A percentile compares a stretch with the other conserved stretches of the same genome.
Evolutionary conservation across 2,329 filamentous ascomycete genomes (phyloP).

Genomic region (Alternaria triticina): DNA sequence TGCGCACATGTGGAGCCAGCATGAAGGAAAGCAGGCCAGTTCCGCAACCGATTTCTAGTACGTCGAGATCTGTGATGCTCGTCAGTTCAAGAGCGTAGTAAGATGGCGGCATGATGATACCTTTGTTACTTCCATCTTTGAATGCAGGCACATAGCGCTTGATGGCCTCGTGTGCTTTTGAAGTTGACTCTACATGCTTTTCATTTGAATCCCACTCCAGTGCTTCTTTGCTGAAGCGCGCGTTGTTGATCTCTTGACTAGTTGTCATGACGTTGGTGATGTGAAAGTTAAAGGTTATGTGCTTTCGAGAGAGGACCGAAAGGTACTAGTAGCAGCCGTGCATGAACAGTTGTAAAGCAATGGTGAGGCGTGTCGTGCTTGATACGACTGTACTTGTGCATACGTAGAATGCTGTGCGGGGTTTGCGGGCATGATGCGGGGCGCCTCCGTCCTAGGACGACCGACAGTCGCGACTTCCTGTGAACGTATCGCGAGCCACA

Average conservation of each 20-base stretch:
- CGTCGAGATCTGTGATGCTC: constrained; percentile 44
- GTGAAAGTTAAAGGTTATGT: background rate
- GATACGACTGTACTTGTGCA: background rate
- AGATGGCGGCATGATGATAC: constrained; percentile 8
- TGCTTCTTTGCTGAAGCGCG: constrained; percentile 63
- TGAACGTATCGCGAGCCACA: background rate
- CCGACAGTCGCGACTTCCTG: background rate
- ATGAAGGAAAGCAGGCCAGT: constrained; percentile 61
- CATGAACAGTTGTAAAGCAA: background rate
- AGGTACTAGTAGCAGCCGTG: background rate
- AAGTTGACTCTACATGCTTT: constrained; percentile 55
- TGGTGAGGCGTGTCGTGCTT: background rate
- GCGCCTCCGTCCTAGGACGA: background rate
- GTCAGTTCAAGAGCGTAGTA: background rate
- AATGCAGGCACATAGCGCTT: constrained; percentile 47
- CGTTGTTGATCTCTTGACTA: constrained; percentile 43
- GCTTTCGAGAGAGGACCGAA: background rate
- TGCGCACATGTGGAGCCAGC: constrained; percentile 56
- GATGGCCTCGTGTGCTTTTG: constrained; percentile 56
- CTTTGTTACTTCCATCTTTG: constrained; percentile 35
- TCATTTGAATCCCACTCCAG: constrained; percentile 62
- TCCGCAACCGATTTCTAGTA: constrained; percentile 65
- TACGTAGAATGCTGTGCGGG: background rate
- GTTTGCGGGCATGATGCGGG: background rate
- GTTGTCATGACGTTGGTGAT: background rate